These are phyloP conservation scores for Gossypium arboreum DNA, from an alignment of 345 rosid genomes.

Conservation along the genomic window DNA sequence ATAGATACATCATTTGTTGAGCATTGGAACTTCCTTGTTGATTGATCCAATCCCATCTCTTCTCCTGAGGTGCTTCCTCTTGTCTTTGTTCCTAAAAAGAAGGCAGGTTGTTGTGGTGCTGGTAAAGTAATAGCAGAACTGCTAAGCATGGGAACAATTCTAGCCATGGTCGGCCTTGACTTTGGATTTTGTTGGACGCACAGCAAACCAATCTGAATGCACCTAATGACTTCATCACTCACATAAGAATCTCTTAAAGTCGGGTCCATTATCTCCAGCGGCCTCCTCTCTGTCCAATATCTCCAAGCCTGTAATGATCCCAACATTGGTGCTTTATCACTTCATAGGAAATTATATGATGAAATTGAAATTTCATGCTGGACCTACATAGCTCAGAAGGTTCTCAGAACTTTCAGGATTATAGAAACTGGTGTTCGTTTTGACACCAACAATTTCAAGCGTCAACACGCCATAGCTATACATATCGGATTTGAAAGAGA, in stretches of 20 bases:
- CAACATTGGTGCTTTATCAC: background rate
- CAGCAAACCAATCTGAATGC: constrained; percentile 15
- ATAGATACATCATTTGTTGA: background rate
- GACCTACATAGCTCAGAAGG: constrained; percentile 11
- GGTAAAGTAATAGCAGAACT: background rate
- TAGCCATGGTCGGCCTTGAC: constrained; percentile 11
- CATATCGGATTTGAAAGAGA: constrained; percentile 21
- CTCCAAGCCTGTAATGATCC: constrained; percentile 13
- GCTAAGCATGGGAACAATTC: constrained; percentile 3
- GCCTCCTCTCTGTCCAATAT: constrained; percentile 3
- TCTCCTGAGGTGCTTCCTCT: background rate
- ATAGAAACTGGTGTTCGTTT: constrained; percentile 4
- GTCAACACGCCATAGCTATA: constrained; percentile 18
- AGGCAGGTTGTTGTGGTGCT: background rate
- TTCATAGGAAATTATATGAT: background rate
- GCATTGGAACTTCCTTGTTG: background rate
- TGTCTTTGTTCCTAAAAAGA: background rate
- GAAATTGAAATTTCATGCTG: background rate
- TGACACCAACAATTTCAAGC: constrained; percentile 10
- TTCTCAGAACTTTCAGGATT: background rate
- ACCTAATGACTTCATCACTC: constrained; percentile 7
- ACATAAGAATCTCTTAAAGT: background rate
- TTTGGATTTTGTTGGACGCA: constrained; percentile 11
- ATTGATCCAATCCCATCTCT: background rate
- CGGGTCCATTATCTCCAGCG: constrained; percentile 3